Percentiles rank a stretch among this genome's conserved stretches.
Evolutionary conservation across 192 early-diverging fungal species (phyloP).

Genomic region (Coemansia pectinata): DNA sequence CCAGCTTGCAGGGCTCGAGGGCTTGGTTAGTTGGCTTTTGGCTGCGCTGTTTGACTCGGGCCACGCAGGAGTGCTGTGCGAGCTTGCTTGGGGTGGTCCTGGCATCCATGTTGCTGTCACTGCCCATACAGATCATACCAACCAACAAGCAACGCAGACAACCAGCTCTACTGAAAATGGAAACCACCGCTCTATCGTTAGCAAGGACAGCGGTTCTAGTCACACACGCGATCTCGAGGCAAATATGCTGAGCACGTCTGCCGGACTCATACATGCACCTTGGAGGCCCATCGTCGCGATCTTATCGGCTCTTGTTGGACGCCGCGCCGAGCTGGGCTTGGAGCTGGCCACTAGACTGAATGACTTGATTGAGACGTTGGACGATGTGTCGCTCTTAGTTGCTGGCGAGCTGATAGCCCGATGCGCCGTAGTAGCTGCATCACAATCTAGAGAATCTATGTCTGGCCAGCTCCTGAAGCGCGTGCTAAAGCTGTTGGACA

Average conservation of each 20-base stretch:
- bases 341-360: constrained; percentile 11
- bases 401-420: constrained; percentile 24
- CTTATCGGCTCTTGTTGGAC: constrained; percentile 7
- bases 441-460: neutral
- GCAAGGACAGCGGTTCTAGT: neutral
- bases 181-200: neutral
- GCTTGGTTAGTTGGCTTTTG: constrained; percentile 11
- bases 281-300: constrained; percentile 15
- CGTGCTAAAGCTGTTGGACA: constrained; percentile 28
- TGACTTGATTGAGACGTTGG: constrained; percentile 6
- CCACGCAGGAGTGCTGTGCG: constrained; percentile 17
- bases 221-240: constrained; percentile 9
- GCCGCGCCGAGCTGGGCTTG: neutral
- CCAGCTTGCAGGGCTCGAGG: constrained; percentile 24
- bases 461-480: constrained; percentile 21
- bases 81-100: constrained; percentile 11
- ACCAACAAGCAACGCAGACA: constrained; percentile 2
- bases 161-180: constrained; percentile 3
- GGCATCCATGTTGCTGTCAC: neutral
- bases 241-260: constrained; percentile 18
- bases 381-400: constrained; percentile 21
- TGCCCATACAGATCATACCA: too few relatives aligned
- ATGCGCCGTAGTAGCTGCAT: constrained; percentile 2
- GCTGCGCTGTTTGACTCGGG: constrained; percentile 14
- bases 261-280: neutral